phyloP scores from a whole-genome alignment of 768 basidiomycete species.

The Leccinum variicolor region DNA sequence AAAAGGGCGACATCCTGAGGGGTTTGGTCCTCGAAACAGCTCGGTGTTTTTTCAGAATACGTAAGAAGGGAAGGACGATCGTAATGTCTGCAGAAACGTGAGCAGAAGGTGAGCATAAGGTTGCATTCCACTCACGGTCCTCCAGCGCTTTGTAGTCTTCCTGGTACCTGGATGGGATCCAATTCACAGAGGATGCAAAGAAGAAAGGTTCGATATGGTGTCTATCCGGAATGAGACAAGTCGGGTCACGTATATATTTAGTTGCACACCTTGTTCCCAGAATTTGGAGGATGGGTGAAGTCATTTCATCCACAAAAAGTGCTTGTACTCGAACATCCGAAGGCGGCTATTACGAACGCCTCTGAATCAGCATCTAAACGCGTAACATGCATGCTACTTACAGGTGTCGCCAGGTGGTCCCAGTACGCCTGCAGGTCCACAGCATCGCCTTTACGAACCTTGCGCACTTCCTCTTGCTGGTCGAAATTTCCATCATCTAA shows the following conservation, averaged over 20 bases:
- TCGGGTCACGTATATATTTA: no score
- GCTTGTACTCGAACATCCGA: conserved; percentile 30
- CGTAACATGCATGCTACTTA: conserved; percentile 10
- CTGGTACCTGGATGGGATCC: conserved; percentile 41
- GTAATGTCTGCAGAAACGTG: conserved; percentile 38
- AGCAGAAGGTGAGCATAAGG: conserved; percentile 2
- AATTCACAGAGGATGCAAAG: conserved; percentile 40
- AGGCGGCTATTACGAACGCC: conserved; percentile 17
- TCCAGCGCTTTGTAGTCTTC: conserved; percentile 30
- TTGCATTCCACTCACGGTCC: conserved; percentile 35
- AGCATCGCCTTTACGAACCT: conserved; percentile 12
- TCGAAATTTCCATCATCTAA: conserved; percentile 17
- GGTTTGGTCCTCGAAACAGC: conserved; percentile 18
- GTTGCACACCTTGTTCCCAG: conserved; percentile 36
- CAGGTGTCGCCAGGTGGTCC: conserved; percentile 23
- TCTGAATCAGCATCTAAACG: neutral
- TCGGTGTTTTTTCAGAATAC: conserved; percentile 32
- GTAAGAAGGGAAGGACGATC: conserved; percentile 39
- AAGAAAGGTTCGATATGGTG: conserved; percentile 44
- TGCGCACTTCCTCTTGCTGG: conserved; percentile 6
- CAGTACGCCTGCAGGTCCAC: conserved; percentile 24
- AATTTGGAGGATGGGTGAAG: conserved; percentile 36
- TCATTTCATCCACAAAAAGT: conserved; percentile 39
- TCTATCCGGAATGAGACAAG: conserved; percentile 21
- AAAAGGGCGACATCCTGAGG: conserved; percentile 17